Percentiles rank a stretch among this genome's conserved stretches.
These are phyloP conservation scores for Vaccinium vitisidaea DNA, from an alignment of 148 eudicot genomes.

Conservation along the genomic window DNA sequence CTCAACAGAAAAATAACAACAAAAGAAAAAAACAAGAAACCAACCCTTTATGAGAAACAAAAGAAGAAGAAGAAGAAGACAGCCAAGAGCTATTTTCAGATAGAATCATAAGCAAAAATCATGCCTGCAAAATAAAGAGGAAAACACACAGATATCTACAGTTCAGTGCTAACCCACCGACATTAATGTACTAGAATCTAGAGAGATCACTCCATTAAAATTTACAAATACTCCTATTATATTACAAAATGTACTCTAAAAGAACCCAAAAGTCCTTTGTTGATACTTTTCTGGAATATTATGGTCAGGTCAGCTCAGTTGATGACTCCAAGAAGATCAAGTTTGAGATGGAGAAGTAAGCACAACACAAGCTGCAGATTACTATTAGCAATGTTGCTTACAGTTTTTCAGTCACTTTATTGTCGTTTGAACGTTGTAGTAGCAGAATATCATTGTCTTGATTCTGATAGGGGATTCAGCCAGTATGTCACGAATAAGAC, in stretches of 20 bases:
- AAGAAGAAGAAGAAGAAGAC: background rate
- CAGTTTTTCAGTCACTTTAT: background rate
- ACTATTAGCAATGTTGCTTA: background rate
- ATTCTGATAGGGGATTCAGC: background rate
- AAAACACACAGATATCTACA: background rate
- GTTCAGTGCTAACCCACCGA: background rate
- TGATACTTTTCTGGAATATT: background rate
- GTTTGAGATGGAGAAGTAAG: background rate
- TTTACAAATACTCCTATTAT: background rate
- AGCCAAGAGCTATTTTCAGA: background rate
- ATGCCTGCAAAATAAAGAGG: background rate
- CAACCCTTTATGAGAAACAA: background rate
- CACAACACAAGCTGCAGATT: background rate
- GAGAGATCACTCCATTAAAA: background rate
- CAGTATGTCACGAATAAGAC: too few relatives aligned
- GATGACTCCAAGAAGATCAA: conserved; percentile 4
- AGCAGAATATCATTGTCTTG: background rate
- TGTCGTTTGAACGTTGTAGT: background rate
- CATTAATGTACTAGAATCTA: background rate
- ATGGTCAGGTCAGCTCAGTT: background rate
- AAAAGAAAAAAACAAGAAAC: conserved; percentile 10
- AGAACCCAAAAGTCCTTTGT: background rate
- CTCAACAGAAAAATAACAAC: background rate
- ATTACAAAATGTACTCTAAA: background rate
- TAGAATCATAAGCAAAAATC: background rate